Evolutionary conservation across 768 basidiomycete genomes (phyloP), one percentile per base, ranked within the genome.

Genomic region (Clitopilus passeckerianus): DNA sequence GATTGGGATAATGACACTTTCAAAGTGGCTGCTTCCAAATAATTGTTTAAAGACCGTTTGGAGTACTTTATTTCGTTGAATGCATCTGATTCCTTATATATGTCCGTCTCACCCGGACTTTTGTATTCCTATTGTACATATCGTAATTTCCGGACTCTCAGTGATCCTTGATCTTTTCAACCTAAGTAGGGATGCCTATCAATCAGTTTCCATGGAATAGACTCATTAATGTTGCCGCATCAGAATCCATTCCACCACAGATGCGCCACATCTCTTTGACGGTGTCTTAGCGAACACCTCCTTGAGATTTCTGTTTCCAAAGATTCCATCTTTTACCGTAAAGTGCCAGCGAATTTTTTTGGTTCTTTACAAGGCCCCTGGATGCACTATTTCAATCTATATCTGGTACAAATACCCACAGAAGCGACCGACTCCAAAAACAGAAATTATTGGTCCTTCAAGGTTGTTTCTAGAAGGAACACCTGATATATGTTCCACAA

Each of bases 1-100:
- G 83, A 85, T 22, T 89, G 85, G 84, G 79, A 90, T 23, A 77
- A 79, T 46, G 66, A 70, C 5, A 62, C 65, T 6, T 77, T 74
- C 61, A 66, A 64, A 52, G 72, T 82, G 43, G 60, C 64, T 43
- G 68, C 64, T 9, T 65, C 69, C 46, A 22, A 18, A 18, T 6
- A 50, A 20, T 24, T 50, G 23, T 57, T 6, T 30, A 27, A n/a
- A n/a, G n/a, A n/a, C 10, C 16, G 34, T 4, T 54, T 54, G 22
- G 46, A 50, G 37, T 41, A 41, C n/a, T 15, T 9, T 41, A n/a
- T 41, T n/a, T 41, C 10, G n/a, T 41, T 41, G 3, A 2, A n/a
- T n/a, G 37, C n/a, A 50, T 50, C 46, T 50, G 22, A 3, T 50
- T 50, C 18, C n/a, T 18, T 3, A n/a, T 50, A 18, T 50, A 16